Percentiles rank a stretch among this genome's conserved stretches.
Conservation (phyloP, 2,329 filamentous ascomycete species). For the Fusarium transvaalense region DNA sequence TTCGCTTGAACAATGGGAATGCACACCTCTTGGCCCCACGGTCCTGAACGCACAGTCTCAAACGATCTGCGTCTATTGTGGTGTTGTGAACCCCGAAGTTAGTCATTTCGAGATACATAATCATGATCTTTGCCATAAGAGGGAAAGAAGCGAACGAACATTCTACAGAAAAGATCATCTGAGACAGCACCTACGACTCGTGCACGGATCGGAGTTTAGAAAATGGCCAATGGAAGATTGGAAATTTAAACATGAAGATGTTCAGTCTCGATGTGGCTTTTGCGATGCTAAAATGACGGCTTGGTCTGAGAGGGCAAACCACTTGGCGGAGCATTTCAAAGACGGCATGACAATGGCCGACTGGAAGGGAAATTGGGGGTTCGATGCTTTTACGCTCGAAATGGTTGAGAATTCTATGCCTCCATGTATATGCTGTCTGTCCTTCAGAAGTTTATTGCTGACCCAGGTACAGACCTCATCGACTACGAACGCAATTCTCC, state of each 20-base stretch:
- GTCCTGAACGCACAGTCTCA: slow-evolving; percentile 56
- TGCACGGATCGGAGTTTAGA: slow-evolving; percentile 57
- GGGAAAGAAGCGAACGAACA: slow-evolving; percentile 51
- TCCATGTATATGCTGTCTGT: slow-evolving; percentile 49
- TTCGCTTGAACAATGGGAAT: slow-evolving; percentile 63
- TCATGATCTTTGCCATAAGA: slow-evolving; percentile 60
- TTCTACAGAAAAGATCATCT: slow-evolving; percentile 61
- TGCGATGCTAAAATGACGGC: slow-evolving; percentile 54
- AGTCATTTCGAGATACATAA: slow-evolving; percentile 56
- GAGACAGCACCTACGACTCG: slow-evolving; percentile 58
- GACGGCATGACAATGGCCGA: slow-evolving; percentile 58
- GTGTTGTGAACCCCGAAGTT: slow-evolving; percentile 47
- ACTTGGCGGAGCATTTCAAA: slow-evolving; percentile 59
- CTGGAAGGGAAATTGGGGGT: slow-evolving; percentile 60
- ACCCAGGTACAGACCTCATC: slow-evolving; percentile 2
- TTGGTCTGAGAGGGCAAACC: slow-evolving; percentile 55
- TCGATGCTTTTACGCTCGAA: slow-evolving; percentile 52
- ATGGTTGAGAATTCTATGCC: slow-evolving; percentile 58
- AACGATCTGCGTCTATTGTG: slow-evolving; percentile 56
- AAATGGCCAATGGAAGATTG: slow-evolving; percentile 60
- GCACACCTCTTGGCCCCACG: slow-evolving; percentile 52
- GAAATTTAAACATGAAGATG: slow-evolving; percentile 52
- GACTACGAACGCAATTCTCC: slow-evolving; percentile 39
- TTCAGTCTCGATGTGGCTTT: slow-evolving; percentile 58
- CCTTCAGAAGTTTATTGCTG: rapidly evolving